phyloP scores from a whole-genome alignment of 2,329 filamentous ascomycete genomes.

The Aureobasidium namibiae region DNA sequence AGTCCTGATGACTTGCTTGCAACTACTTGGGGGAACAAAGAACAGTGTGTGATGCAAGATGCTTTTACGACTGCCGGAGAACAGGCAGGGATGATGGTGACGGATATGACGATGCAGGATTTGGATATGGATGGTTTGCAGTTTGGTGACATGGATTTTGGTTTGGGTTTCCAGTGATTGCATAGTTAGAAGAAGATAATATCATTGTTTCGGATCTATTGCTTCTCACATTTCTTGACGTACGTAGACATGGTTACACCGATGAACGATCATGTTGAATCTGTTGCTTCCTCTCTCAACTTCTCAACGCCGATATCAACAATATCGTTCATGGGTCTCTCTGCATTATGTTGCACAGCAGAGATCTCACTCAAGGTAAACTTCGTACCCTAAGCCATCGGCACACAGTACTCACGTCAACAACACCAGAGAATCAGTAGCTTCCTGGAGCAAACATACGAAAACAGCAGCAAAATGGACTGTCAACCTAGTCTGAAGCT shows the following conservation, averaged over 20 bases:
- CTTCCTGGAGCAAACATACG: background rate
- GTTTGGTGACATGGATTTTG: constrained; percentile 3
- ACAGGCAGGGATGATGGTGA: background rate
- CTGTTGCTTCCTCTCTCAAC: too few relatives aligned
- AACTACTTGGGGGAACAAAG: background rate
- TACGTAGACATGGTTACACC: too few relatives aligned
- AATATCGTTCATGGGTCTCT: background rate
- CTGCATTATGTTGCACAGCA: background rate
- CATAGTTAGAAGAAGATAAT: background rate
- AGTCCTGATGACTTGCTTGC: background rate
- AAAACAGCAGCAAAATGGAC: background rate
- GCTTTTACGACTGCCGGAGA: background rate
- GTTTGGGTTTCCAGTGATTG: background rate
- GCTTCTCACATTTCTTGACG: background rate
- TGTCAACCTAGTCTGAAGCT: background rate
- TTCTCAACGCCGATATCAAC: too few relatives aligned
- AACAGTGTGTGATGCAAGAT: background rate
- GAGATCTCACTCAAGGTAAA: background rate
- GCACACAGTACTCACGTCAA: background rate
- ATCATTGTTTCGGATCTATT: background rate
- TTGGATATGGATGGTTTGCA: background rate
- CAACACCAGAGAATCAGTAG: background rate
- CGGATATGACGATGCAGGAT: constrained; percentile 4
- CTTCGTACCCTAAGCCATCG: background rate
- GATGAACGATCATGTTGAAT: background rate